Evolutionary conservation across 208 protist species (phyloP), one percentile per base, ranked within the genome.

Genomic region (Trichomonas tenax): DNA sequence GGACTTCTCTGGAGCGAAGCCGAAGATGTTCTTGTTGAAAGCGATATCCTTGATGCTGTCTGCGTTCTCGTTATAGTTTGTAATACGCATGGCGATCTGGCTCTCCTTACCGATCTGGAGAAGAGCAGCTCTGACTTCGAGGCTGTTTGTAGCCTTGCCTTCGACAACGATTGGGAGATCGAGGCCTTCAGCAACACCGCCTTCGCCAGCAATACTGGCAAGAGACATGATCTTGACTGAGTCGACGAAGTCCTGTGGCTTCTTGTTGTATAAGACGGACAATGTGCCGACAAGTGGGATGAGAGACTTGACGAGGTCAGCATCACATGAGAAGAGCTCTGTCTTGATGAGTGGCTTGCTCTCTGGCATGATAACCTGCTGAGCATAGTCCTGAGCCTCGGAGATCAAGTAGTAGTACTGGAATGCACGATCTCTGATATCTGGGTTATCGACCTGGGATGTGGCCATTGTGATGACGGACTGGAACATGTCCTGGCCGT

Each of bases 21-120:
- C 86, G 86, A 93, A 93, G 11, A 93, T 48, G 44, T 93, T 93
- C 86, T 93, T 93, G n/a, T 93, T 93, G 44, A 93, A 93, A 3
- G 86, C 86, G 44, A 93, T 93, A 11, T 93, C 14, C 17, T 51
- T 48, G 40, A 93, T 93, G 31, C 46, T 23, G 44, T 48, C 40
- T 38, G 86, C 14, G 17, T 17, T 93, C 45, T 93, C 86, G 31
- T 17, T 44, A 15, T 31, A 93, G 44, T 93, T 93, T 51, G 86
- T 93, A 26, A 93, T n/a, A 36, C 86, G 9, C 8, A 93, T 51
- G 0, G 44, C 44, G 44, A 93, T 48, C 26, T 41, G 44, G n/a
- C n/a, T 93, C 38, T 93, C 40, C 1, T 93, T 44, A 51, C 86
- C 86, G 44, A 93, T 38, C 14, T 44, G 40, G 0, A 93, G 0